Conservation (phyloP, 306 rosid species). For the Myrica gale region DNA sequence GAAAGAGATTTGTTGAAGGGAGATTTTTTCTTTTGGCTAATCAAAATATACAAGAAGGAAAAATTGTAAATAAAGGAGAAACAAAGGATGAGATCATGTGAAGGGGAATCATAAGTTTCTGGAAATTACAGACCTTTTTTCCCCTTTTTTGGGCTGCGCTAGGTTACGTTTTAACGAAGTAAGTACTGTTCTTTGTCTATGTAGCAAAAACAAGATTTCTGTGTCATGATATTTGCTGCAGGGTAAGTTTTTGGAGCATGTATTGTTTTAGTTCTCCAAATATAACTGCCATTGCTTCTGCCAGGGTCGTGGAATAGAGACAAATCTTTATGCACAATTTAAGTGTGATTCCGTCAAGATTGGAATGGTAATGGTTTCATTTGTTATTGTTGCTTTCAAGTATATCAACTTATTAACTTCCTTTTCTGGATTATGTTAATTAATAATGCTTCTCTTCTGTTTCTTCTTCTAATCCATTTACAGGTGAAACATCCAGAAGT, state of each 20-base stretch:
- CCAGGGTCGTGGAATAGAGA: slow-evolving; percentile 97
- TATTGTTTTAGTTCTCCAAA: slow-evolving; percentile 13
- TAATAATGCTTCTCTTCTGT: neutral
- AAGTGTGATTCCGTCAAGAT: slow-evolving; percentile 91
- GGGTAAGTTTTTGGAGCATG: neutral
- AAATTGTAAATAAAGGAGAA: neutral
- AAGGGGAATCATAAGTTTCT: neutral
- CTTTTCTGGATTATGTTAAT: slow-evolving; percentile 7
- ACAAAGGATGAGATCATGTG: neutral
- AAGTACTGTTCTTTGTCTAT: neutral
- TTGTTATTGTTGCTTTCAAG: neutral
- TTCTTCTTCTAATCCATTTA: slow-evolving; percentile 16
- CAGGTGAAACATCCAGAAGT: slow-evolving; percentile 94
- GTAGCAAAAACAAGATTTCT: neutral
- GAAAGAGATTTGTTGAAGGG: neutral
- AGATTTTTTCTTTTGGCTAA: neutral
- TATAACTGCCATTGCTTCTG: slow-evolving; percentile 20
- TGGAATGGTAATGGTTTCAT: slow-evolving; percentile 67
- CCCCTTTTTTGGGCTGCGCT: neutral
- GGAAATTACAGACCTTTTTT: neutral
- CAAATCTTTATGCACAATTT: slow-evolving; percentile 90
- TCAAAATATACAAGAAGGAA: neutral
- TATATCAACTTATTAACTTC: slow-evolving; percentile 14
- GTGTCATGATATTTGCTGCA: neutral
- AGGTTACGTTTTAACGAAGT: neutral